Percentiles rank a stretch among this genome's conserved stretches.
phyloP scores from a whole-genome alignment of 192 early-diverging fungal species.

The Haplosporangium gracile region DNA sequence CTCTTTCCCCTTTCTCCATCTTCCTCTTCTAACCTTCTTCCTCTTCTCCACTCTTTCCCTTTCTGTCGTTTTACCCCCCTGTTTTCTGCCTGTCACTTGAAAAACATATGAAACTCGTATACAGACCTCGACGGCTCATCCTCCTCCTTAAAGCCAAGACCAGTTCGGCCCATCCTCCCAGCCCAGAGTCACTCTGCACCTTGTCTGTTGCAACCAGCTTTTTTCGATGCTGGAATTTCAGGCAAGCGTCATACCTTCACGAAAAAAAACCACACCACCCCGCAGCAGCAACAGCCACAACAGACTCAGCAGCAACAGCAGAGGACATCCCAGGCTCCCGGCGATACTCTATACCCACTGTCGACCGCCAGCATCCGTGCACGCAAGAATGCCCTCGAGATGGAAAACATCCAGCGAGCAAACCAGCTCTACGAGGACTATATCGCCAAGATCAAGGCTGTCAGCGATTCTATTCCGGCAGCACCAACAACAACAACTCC shows the following conservation, averaged over 20 bases:
- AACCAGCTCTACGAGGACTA: constrained; percentile 39
- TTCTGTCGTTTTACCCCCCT: background rate
- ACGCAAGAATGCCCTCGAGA: constrained; percentile 49
- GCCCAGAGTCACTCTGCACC: background rate
- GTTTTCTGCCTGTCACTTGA: background rate
- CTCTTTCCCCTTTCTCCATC: no score
- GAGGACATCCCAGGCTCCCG: constrained; percentile 21
- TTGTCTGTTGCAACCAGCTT: background rate
- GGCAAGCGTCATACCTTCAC: background rate
- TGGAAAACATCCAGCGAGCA: constrained; percentile 48
- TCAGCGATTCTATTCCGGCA: background rate
- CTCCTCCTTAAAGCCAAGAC: background rate
- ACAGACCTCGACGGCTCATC: background rate
- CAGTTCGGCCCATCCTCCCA: constrained; percentile 2
- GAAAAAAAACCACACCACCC: background rate
- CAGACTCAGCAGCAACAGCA: background rate
- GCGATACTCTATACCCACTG: constrained; percentile 27
- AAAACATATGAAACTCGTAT: background rate
- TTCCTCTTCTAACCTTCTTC: no score
- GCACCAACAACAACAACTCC: background rate
- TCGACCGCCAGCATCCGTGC: constrained; percentile 53
- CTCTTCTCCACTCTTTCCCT: no score
- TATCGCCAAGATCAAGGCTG: constrained; percentile 43
- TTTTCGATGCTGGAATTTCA: background rate
- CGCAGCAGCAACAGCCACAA: background rate